phyloP scores from a whole-genome alignment of 1,284 basidiomycete species.

The Marasmius sp. region DNA sequence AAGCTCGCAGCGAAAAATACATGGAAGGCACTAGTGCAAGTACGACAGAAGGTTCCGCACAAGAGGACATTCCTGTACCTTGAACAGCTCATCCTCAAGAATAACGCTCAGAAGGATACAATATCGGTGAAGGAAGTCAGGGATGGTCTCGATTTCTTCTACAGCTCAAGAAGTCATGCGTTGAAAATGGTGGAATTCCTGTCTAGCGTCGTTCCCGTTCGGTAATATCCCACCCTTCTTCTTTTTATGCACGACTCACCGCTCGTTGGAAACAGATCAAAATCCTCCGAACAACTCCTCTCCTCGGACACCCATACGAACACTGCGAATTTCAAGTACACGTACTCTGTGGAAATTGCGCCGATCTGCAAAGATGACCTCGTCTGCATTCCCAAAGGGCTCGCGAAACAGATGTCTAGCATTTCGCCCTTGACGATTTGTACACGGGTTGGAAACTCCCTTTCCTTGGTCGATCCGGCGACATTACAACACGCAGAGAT shows the following conservation, averaged over 20 bases:
- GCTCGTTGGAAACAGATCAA: conserved; percentile 54
- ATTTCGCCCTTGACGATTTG: conserved; percentile 89
- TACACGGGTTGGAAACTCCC: conserved; percentile 87
- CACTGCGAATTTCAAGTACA: conserved; percentile 97
- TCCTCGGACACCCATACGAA: conserved; percentile 91
- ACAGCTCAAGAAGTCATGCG: conserved; percentile 86
- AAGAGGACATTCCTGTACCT: conserved; percentile 98
- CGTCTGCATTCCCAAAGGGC: conserved; percentile 83
- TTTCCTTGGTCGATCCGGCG: conserved; percentile 89
- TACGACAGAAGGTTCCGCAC: conserved; percentile 96
- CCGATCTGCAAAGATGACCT: conserved; percentile 98
- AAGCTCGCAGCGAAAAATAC: conserved; percentile 97
- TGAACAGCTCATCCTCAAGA: conserved; percentile 96
- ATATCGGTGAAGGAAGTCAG: conserved; percentile 90
- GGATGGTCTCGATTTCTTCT: conserved; percentile 98
- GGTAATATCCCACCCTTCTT: conserved; percentile 48
- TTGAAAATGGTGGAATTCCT: conserved; percentile 99
- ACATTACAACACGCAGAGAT: conserved; percentile 88
- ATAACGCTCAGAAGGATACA: conserved; percentile 96
- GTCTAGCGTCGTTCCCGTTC: conserved; percentile 82
- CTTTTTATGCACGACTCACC: neutral
- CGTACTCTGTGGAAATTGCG: conserved; percentile 96
- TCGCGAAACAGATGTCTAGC: conserved; percentile 83
- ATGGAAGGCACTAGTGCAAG: conserved; percentile 97
- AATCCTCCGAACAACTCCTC: conserved; percentile 91